Evolutionary conservation across 208 protist genomes (phyloP).

Genomic region (Trypanosoma grayi): DNA sequence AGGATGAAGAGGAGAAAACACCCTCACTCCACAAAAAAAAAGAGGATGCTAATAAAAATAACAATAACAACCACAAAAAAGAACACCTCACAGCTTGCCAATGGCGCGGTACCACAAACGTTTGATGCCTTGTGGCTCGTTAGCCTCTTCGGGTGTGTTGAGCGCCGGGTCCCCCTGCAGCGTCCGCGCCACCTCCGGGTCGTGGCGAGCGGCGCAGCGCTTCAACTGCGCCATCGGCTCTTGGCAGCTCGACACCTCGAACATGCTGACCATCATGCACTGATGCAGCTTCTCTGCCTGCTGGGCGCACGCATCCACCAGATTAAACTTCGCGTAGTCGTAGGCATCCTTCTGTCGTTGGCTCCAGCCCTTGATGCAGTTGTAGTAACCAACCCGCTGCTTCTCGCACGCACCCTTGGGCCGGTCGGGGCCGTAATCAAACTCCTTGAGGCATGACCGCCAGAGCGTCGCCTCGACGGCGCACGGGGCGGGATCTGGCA

Average conservation of each 20-base stretch:
- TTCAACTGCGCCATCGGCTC: conserved; percentile 76
- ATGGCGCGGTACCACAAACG: conserved; percentile 81
- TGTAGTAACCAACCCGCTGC: conserved; percentile 68
- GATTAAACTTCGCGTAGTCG: conserved; percentile 63
- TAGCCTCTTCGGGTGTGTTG: conserved; percentile 30
- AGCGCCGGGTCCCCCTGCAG: conserved; percentile 63
- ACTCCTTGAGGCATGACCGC: conserved; percentile 84
- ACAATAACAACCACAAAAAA: not conserved
- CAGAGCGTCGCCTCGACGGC: conserved; percentile 67
- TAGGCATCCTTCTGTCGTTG: conserved; percentile 35
- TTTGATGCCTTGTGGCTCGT: conserved; percentile 54
- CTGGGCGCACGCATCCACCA: conserved; percentile 44
- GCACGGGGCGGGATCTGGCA: conserved; percentile 56
- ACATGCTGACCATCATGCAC: conserved; percentile 92
- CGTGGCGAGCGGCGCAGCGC: conserved; percentile 55
- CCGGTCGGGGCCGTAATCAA: conserved; percentile 79
- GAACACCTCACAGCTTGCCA: conserved; percentile 71
- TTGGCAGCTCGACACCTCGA: conserved; percentile 74
- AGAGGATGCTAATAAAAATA: not conserved
- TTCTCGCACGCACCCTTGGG: conserved; percentile 66
- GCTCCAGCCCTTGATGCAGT: conserved; percentile 78
- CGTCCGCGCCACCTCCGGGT: conserved; percentile 46
- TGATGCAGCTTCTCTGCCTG: conserved; percentile 81
- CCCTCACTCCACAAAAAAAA: not conserved
- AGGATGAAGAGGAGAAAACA: no score